Evolutionary conservation across 2,329 filamentous ascomycete genomes (phyloP).

Genomic region (Penicillium sp.): DNA sequence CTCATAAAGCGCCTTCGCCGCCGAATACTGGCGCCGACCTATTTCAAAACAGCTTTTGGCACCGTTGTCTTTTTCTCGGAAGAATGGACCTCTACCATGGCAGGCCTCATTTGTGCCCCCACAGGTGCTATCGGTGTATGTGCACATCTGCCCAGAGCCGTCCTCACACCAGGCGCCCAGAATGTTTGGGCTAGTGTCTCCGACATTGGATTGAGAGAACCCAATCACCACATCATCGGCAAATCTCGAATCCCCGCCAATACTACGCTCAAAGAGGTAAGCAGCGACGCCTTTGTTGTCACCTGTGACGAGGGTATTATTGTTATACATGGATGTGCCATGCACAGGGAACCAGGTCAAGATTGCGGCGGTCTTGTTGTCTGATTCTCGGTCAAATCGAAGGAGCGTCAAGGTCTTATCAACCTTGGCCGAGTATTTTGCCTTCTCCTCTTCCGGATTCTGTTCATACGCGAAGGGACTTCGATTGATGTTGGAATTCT

Average conservation of each 20-base stretch:
- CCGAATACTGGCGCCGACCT: constrained; percentile 46
- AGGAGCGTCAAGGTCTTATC: constrained; percentile 80
- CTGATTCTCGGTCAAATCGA: constrained; percentile 70
- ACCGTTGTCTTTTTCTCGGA: constrained; percentile 45
- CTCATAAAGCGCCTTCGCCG: constrained; percentile 54
- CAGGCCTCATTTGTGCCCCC: constrained; percentile 44
- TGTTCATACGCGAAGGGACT: constrained; percentile 84
- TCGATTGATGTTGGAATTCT: constrained; percentile 80
- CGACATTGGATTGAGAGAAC: constrained; percentile 88
- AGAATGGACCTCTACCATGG: constrained; percentile 48
- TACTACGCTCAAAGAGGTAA: constrained; percentile 73
- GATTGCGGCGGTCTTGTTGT: constrained; percentile 73
- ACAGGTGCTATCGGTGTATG: constrained; percentile 75
- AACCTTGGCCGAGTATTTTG: constrained; percentile 61
- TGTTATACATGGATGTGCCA: constrained; percentile 84
- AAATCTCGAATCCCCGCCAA: constrained; percentile 54
- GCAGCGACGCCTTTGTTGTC: constrained; percentile 96
- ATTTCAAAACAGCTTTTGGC: constrained; percentile 52
- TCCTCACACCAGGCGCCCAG: constrained; percentile 88
- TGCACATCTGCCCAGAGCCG: constrained; percentile 58
- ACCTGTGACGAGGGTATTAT: constrained; percentile 87
- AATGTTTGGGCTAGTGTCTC: constrained; percentile 85
- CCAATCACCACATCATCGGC: constrained; percentile 76
- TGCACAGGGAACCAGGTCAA: constrained; percentile 92
- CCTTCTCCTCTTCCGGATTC: constrained; percentile 75